phyloP scores from a whole-genome alignment of 1,139 yeast species.

The Taphrina pruni region DNA sequence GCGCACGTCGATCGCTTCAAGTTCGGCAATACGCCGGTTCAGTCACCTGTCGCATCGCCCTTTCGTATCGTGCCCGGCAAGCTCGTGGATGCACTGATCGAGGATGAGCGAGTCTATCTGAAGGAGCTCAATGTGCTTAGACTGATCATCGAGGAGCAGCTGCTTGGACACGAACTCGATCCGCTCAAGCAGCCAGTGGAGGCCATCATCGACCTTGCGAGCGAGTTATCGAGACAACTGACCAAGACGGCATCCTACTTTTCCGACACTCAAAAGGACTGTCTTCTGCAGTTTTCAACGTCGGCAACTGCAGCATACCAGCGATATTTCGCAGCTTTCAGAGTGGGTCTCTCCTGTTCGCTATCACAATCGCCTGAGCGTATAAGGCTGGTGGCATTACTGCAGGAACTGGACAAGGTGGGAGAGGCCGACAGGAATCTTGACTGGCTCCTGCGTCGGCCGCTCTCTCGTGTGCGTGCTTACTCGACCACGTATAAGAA shows the following conservation, averaged over 20 bases:
- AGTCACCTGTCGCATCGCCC: conserved; percentile 34
- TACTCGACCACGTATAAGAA: conserved; percentile 34
- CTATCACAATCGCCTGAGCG: conserved; percentile 22
- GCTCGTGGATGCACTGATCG: conserved; percentile 32
- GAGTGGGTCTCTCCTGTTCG: conserved; percentile 16
- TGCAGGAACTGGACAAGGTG: conserved; percentile 8
- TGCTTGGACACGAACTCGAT: conserved; percentile 17
- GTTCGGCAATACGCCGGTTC: conserved; percentile 22
- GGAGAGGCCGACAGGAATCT: conserved; percentile 31
- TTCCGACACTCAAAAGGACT: conserved; percentile 30
- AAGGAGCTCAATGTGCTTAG: conserved; percentile 21
- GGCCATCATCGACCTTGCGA: conserved; percentile 17
- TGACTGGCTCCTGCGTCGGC: conserved; percentile 40
- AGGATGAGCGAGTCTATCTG: conserved; percentile 24
- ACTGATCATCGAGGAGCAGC: conserved; percentile 2
- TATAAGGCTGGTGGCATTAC: conserved; percentile 3
- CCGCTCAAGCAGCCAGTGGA: conserved; percentile 15
- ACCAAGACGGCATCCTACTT: conserved; percentile 19
- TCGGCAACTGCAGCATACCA: conserved; percentile 26
- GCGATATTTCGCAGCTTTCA: conserved; percentile 18
- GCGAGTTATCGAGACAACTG: conserved; percentile 16
- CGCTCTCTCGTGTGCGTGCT: conserved; percentile 35
- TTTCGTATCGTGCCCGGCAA: conserved; percentile 21
- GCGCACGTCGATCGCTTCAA: conserved; percentile 13
- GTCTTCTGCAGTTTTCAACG: conserved; percentile 32